Evolutionary conservation across 192 early-diverging fungal species (phyloP).

Genomic region (Funneliformis mosseae): DNA sequence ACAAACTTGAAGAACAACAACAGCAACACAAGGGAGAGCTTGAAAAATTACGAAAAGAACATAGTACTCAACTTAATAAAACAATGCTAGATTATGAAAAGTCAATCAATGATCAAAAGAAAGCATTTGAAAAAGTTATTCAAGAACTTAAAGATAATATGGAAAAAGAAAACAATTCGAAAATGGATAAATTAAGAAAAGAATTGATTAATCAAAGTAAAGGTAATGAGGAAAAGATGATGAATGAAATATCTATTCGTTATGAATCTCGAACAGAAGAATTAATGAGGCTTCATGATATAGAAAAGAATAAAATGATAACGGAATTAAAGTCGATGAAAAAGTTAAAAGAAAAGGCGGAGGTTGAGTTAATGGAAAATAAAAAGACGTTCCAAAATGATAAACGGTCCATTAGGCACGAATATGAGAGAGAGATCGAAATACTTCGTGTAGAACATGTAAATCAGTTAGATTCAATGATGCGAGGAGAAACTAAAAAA

Average conservation of each 20-base stretch:
- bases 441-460: background rate
- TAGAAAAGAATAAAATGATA: constrained; percentile 1
- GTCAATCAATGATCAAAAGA: too few relatives aligned
- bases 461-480: background rate
- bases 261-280: background rate
- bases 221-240: background rate
- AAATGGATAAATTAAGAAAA: constrained; percentile 1
- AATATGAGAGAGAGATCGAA: background rate
- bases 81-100: too few relatives aligned
- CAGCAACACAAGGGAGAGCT: background rate
- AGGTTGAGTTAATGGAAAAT: background rate
- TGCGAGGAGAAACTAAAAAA: background rate
- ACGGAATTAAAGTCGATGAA: background rate
- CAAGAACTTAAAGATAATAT: background rate
- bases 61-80: background rate
- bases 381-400: background rate
- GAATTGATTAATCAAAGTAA: background rate
- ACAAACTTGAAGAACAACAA: background rate
- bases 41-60: background rate
- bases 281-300: background rate
- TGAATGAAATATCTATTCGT: background rate
- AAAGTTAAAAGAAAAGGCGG: background rate
- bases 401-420: background rate
- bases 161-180: background rate
- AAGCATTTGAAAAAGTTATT: background rate